Evolutionary conservation across 2,329 filamentous ascomycete genomes (phyloP), one percentile per base, ranked within the genome.

Genomic region (Claviceps spartinae): DNA sequence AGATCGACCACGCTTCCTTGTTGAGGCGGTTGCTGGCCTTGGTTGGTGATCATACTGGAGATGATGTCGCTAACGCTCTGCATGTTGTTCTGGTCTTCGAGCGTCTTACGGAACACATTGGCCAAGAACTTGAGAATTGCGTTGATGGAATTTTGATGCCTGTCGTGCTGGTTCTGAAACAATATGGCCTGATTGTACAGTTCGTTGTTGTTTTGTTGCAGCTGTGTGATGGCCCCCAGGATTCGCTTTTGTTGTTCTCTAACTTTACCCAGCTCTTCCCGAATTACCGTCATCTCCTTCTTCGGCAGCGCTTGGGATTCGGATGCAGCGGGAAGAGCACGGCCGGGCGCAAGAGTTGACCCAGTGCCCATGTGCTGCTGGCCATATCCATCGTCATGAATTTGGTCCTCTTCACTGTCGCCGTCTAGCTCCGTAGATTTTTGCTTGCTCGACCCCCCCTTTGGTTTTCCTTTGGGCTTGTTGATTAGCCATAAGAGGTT

Each of bases 61-160:
- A 97, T 86, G 63, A 95, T 84, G 59, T 94, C 90, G 52, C 86
- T 82, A 43, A 97, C 78, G 54, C 87, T 91, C 62, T 87, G 81
- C 1, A 80, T 75, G 18, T 79, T 78, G 36, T 82, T 83, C 36
- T 54, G 53, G 38, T 90, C 88, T 64, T 96, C 90, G 48, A 98
- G 71, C 56, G 88, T 95, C 62, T 94, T 85, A 56, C 95, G 86
- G 69, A 97, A 98, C 43, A 98, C 91, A 13, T 94, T 97, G 46
- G 91, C 93, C 20, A 98, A 77, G 67, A 98, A 97, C 48, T 90
- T 95, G 43, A 98, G 77, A 56, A 98, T 97, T n/a, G 91, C 91
- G 63, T 96, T 97, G 68, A 98, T 97, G 0, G 91, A 96, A 64
- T 91, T 95, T 65, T 98, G 93, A 62, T 98, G 93, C n/a, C 93